These are phyloP conservation scores for Fragaria nilgerrensis DNA, from an alignment of 306 rosid genomes.

Conservation along the genomic window DNA sequence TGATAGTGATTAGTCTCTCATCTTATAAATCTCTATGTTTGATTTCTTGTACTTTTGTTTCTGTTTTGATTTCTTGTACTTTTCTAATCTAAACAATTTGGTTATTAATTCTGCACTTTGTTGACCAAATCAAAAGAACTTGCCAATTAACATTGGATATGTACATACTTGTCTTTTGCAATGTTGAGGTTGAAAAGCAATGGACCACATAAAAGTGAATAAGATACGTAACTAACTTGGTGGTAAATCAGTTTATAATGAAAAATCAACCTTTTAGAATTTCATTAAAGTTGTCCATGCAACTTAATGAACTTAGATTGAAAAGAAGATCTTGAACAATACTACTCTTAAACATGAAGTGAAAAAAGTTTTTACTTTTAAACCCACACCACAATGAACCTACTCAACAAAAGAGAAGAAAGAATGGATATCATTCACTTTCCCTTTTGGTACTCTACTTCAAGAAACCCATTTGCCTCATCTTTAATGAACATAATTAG, in stretches of 20 bases:
- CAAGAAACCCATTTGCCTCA: slow-evolving; percentile 34
- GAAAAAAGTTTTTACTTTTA: background rate
- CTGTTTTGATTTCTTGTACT: background rate
- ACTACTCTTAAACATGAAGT: background rate
- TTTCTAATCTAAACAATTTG: background rate
- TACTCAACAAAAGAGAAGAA: background rate
- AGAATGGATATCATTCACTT: slow-evolving; percentile 5
- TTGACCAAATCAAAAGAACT: background rate
- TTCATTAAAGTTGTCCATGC: background rate
- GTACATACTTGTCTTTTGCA: background rate
- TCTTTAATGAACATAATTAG: slow-evolving; percentile 50
- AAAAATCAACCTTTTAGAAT: background rate
- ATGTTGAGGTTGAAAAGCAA: background rate
- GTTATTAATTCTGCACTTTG: background rate
- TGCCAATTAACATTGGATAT: background rate
- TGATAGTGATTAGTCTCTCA: slow-evolving; percentile 16
- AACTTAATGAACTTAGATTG: background rate
- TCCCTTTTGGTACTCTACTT: slow-evolving; percentile 24
- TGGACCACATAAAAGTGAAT: background rate
- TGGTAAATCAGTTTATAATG: background rate
- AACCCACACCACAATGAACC: background rate
- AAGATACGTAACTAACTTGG: background rate
- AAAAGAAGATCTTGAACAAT: background rate
- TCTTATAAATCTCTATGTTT: background rate
- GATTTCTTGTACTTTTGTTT: background rate